Evolutionary conservation across 192 early-diverging fungal species (phyloP).

Genomic region (Coemansia sp.): DNA sequence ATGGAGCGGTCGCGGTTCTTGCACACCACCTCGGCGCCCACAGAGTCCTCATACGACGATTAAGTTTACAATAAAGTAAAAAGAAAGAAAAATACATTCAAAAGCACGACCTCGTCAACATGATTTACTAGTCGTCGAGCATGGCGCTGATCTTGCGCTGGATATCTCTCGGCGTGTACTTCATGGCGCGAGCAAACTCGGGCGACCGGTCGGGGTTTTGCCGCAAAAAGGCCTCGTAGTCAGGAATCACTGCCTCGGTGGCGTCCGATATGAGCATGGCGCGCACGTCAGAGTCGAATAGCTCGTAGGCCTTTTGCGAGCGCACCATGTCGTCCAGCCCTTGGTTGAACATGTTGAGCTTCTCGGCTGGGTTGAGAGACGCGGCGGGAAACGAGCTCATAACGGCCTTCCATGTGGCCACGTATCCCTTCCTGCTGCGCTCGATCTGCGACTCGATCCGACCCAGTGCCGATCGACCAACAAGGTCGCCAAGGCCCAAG

Average conservation of each 20-base stretch:
- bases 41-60: constrained; percentile 6
- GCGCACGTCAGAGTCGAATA: constrained; percentile 49
- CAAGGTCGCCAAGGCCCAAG: constrained; percentile 47
- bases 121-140: constrained; percentile 34
- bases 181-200: constrained; percentile 45
- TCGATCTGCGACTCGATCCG: constrained; percentile 47
- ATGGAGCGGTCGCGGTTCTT: constrained; percentile 49
- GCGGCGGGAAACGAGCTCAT: constrained; percentile 51
- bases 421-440: constrained; percentile 46
- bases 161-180: constrained; percentile 49
- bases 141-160: constrained; percentile 40
- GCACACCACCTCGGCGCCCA: constrained; percentile 17
- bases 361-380: constrained; percentile 42
- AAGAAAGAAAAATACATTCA: constrained; percentile 4
- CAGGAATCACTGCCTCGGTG: constrained; percentile 38
- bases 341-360: constrained; percentile 49
- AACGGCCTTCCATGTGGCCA: constrained; percentile 50
- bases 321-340: constrained; percentile 53
- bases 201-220: constrained; percentile 50
- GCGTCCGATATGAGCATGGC: constrained; percentile 45
- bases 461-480: constrained; percentile 40
- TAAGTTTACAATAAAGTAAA: not conserved
- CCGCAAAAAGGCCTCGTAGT: constrained; percentile 44
- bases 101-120: not conserved
- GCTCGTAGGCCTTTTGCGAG: constrained; percentile 40